Percentiles rank a stretch among this genome's conserved stretches.
These are phyloP conservation scores for Vitis rotundifolia DNA, from an alignment of 164 flowering plant genomes.

Conservation along the genomic window DNA sequence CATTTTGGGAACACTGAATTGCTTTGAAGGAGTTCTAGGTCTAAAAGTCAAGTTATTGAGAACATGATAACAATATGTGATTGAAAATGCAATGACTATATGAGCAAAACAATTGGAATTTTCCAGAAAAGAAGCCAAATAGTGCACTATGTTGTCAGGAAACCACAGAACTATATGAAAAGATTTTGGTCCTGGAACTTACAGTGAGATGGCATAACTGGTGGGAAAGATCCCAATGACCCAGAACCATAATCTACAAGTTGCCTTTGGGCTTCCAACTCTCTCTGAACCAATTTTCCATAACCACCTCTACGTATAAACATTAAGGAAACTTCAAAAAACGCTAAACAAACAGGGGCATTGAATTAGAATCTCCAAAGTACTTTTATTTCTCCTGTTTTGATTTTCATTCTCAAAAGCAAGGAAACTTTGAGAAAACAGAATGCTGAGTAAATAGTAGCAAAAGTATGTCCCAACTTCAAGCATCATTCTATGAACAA, in stretches of 20 bases:
- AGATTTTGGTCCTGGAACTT: conserved; percentile 34
- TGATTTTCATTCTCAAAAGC: too few relatives aligned
- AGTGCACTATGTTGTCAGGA: neutral
- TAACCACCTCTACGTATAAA: conserved; percentile 94
- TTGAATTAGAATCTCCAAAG: too few relatives aligned
- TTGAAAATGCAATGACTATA: too few relatives aligned
- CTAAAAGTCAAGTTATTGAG: too few relatives aligned
- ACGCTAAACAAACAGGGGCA: neutral
- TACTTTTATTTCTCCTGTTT: too few relatives aligned
- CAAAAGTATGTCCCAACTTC: too few relatives aligned
- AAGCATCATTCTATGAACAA: too few relatives aligned
- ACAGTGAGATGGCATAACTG: conserved; percentile 65
- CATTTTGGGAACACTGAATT: too few relatives aligned
- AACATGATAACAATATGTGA: too few relatives aligned
- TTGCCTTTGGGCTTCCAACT: conserved; percentile 90
- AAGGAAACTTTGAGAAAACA: too few relatives aligned
- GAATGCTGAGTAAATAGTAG: too few relatives aligned
- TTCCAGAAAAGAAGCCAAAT: neutral
- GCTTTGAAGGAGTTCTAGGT: too few relatives aligned
- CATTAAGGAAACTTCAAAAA: conserved; percentile 40
- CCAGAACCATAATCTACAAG: conserved; percentile 94
- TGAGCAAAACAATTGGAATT: neutral
- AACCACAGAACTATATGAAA: neutral
- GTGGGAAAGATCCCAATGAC: conserved; percentile 72
- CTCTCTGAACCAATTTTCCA: conserved; percentile 92